Evolutionary conservation across 2,329 filamentous ascomycete genomes (phyloP).

Genomic region (Xylaria sp.): DNA sequence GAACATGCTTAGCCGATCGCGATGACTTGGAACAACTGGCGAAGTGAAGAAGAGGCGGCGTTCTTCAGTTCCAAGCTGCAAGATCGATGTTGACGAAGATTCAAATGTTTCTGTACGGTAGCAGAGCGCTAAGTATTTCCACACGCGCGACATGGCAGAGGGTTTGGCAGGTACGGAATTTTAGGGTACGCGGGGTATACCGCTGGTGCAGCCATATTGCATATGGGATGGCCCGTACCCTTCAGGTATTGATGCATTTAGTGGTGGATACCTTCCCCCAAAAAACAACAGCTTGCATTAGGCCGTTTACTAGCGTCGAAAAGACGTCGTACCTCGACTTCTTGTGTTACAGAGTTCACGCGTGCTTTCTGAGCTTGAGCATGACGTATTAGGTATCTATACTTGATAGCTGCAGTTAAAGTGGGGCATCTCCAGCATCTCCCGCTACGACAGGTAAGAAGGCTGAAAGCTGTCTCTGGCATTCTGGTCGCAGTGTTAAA

Average conservation of each 20-base stretch:
- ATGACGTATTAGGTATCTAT: too few species aligned
- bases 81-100: neutral
- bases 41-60: constrained; percentile 6
- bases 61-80: neutral
- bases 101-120: neutral
- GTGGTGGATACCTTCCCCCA: neutral
- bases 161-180: neutral
- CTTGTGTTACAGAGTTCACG: too few species aligned
- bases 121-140: neutral
- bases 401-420: too few species aligned
- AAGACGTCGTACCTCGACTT: neutral
- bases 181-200: neutral
- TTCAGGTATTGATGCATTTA: neutral
- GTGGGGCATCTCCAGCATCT: too few species aligned
- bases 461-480: too few species aligned
- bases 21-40: constrained; percentile 5
- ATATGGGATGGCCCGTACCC: neutral
- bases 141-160: neutral
- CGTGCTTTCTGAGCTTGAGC: too few species aligned
- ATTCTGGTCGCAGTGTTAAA: too few species aligned
- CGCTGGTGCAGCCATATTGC: neutral
- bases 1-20: constrained; percentile 26
- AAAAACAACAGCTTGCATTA: neutral
- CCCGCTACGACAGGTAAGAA: too few species aligned
- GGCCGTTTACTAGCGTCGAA: neutral